These are phyloP conservation scores for Elaeis guineensis DNA, from an alignment of 176 grass and related monocot genomes.

Conservation along the genomic window DNA sequence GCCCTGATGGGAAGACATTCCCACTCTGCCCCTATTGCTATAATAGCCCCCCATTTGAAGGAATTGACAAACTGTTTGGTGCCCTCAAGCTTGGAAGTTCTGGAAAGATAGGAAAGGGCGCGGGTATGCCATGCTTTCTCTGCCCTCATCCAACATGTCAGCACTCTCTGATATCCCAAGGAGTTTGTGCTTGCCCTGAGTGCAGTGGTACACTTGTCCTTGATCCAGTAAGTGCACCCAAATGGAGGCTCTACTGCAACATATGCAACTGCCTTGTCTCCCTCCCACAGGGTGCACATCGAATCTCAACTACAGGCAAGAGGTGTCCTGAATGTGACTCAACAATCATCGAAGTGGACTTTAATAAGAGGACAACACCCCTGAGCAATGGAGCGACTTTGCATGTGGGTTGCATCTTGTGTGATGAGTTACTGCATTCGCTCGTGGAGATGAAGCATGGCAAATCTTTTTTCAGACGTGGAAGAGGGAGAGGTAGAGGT, in stretches of 20 bases:
- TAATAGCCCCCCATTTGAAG: constrained; percentile 86
- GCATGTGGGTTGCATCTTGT: constrained; percentile 86
- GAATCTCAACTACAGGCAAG: constrained; percentile 59
- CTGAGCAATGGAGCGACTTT: constrained; percentile 68
- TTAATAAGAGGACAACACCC: constrained; percentile 93
- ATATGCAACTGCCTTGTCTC: constrained; percentile 79
- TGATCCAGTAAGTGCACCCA: constrained; percentile 86
- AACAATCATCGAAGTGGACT: constrained; percentile 88
- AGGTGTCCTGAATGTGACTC: constrained; percentile 74
- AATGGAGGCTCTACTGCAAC: constrained; percentile 93
- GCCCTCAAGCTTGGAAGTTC: constrained; percentile 51
- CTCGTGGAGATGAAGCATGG: constrained; percentile 91
- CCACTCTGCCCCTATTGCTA: constrained; percentile 93
- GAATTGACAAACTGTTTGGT: constrained; percentile 80
- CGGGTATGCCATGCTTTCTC: constrained; percentile 93
- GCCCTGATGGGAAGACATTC: constrained; percentile 78
- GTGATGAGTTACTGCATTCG: constrained; percentile 84
- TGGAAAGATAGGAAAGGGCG: constrained; percentile 58
- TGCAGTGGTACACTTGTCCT: constrained; percentile 78
- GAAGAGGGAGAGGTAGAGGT: constrained; percentile 54
- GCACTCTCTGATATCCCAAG: constrained; percentile 87
- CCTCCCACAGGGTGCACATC: constrained; percentile 74
- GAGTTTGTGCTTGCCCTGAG: constrained; percentile 92
- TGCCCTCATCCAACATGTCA: constrained; percentile 84
- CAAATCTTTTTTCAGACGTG: constrained; percentile 58